These are phyloP conservation scores for Russula sp. DNA, from an alignment of 768 basidiomycete species.

Conservation along the genomic window DNA sequence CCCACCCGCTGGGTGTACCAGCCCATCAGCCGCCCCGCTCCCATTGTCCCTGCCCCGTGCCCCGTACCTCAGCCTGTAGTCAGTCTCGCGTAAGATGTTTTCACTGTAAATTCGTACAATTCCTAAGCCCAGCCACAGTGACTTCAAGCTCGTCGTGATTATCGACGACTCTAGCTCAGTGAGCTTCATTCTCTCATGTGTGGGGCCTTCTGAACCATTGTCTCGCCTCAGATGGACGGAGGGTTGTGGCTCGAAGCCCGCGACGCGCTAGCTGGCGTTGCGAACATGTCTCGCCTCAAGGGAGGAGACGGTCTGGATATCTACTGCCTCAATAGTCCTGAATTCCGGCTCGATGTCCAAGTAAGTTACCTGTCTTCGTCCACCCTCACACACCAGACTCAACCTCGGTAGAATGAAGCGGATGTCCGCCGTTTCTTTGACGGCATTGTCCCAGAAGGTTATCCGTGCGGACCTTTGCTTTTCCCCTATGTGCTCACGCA, in stretches of 20 bases:
- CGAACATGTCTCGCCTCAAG: conserved; percentile 34
- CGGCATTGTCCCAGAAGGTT: conserved; percentile 16
- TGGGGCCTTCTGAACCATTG: not conserved
- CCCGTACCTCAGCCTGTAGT: not conserved
- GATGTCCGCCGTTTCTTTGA: conserved; percentile 15
- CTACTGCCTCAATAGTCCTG: conserved; percentile 36
- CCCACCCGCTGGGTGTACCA: conserved; percentile 8
- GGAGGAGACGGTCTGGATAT: conserved; percentile 38
- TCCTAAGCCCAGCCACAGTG: conserved; percentile 24
- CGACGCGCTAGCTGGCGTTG: conserved; percentile 39
- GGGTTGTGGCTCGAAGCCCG: conserved; percentile 35
- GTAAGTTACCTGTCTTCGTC: conserved; percentile 29
- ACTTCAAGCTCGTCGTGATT: conserved; percentile 39
- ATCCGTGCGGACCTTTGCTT: not conserved
- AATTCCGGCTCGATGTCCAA: conserved; percentile 15
- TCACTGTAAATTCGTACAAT: not conserved
- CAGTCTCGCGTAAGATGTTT: conserved; percentile 9
- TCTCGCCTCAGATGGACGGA: conserved; percentile 35
- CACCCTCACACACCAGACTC: not conserved
- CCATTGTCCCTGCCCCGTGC: not conserved
- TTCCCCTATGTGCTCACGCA: conserved; percentile 16
- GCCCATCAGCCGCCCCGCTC: not conserved
- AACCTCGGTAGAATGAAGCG: conserved; percentile 10
- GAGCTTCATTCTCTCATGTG: conserved; percentile 3
- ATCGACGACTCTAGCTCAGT: conserved; percentile 40